Base-by-base conservation (phyloP, 441 rosid species). In the Arabidopsis lyrata region DNA sequence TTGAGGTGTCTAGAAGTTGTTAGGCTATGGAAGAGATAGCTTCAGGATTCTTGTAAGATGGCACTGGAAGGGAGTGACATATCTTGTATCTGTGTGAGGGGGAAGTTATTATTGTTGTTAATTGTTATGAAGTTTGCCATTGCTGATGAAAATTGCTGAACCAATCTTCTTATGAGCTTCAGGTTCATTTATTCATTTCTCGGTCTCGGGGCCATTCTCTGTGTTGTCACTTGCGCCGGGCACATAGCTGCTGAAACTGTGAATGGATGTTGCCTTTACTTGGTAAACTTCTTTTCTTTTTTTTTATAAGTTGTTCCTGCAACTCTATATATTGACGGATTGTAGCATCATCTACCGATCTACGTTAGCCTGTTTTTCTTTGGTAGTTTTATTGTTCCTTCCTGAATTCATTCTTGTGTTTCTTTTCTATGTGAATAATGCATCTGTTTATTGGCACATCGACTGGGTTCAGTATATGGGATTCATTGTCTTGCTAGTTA, bases 211-310 rank as follows among this genome's bases (percentile, higher is more conserved):
- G 77, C 84, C 41, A 27, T 69, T 75, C 76, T 93, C 65, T 86
- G 95, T 77, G 71, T 85, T 59, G 81, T 90, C 74, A 83, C 96
- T 73, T 87, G 92, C 80, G 78, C 81, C 12, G 96, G 98, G 16
- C 98, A 93, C 77, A 80, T 90, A 72, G 95, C 92, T 70, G 95
- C 96, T 29, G 93, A 85, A 77, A 91, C 96, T 70, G 90, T 83
- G 11, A 86, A 88, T 68, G 91, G 93, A 56, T 90, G 89, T 73
- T 93, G 97, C 83, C 91, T 95, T 80, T 92, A 85, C 82, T 63
- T 88, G 67, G 97, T 95, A 92, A 77, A 74, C 80, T 75, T 72
- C 41, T 61, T 45, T 35, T 42, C 0, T 68, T 18, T 13, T 34
- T n/a, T n/a, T 2, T 11, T 11, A 1, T 36, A 35, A 9, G 14